Base-by-base conservation (phyloP, 257 asterid species). In the Asclepias syriaca region DNA sequence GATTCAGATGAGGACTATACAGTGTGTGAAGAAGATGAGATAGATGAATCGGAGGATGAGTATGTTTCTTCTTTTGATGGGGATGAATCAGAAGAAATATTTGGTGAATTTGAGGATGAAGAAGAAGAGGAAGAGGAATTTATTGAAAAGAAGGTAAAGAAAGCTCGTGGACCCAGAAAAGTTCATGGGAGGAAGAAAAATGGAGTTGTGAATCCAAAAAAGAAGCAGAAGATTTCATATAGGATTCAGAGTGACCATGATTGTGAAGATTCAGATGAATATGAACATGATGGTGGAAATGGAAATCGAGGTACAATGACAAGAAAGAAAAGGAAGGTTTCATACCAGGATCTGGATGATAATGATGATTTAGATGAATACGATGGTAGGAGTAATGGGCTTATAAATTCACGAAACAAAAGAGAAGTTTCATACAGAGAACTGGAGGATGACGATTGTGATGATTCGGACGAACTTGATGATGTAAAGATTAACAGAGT, bases 1-100 rank as follows among this genome's bases (percentile, higher is more conserved):
- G 90, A 82, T 50, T 90, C 97, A 1, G 97, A 90, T 63, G 96
- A 88, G 84, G 97, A 92, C 80, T 92, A 88, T 79, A 75, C 59
- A 71, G 89, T 83, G 65, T 78, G 75, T 74, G 91, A 88, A 69
- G 96, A 83, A 57, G 96, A 89, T 78, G 87, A 68, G 48, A n/a
- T 84, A 72, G 70, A 78, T 27, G 88, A 80, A 70, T 87, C 95
- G 11, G 97, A 84, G 69, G 93, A 85, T 64, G 97, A 84, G 69
- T 84, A 85, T 68, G 81, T 84, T 74, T 92, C 89, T 77, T 85
- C 94, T 68, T 83, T 92, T 57, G 90, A 87, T 19, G 96, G 78
- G 69, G 97, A 88, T 82, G 96, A 85, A 69, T 81, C 90, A 18
- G 96, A 84, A 56, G 95, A 79, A 72, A 85, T 88, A 69, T 76